These are phyloP conservation scores for Lentinula sp. DNA, from an alignment of 768 basidiomycete species.

Conservation along the genomic window DNA sequence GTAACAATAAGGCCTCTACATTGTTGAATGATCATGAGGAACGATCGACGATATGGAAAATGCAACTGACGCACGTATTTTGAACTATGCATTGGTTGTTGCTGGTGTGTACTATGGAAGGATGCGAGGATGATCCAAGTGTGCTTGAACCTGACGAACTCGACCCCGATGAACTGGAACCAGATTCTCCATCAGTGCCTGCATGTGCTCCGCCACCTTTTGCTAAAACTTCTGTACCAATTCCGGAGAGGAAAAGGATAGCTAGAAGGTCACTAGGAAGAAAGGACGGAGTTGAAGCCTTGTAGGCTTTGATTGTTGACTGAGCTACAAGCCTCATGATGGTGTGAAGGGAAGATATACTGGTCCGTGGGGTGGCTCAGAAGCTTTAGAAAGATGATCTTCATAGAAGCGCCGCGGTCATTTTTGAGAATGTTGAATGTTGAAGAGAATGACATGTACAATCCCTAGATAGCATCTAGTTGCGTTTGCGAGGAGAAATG, in stretches of 20 bases:
- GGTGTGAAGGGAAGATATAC: background rate
- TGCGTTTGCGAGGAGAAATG: too few relatives aligned
- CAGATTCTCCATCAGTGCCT: background rate
- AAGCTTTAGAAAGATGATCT: too few relatives aligned
- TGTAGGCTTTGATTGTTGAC: background rate
- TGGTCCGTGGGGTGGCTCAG: too few relatives aligned
- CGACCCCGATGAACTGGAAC: background rate
- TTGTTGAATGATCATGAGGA: background rate
- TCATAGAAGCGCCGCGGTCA: too few relatives aligned
- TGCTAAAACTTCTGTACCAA: background rate
- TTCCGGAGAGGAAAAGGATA: background rate
- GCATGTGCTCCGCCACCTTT: background rate
- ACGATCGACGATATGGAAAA: background rate
- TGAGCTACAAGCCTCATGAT: background rate
- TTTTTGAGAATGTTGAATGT: too few relatives aligned
- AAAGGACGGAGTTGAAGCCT: background rate
- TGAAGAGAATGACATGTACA: too few relatives aligned
- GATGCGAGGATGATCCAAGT: background rate
- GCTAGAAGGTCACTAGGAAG: background rate
- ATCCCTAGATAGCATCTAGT: too few relatives aligned
- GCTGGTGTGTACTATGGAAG: background rate
- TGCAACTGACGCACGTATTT: background rate
- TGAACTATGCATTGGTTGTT: background rate
- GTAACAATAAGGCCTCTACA: background rate
- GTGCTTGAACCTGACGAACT: too few relatives aligned